Evolutionary conservation across 78 protist genomes (phyloP).

Genomic region (Planoprotostelium fungivorum): DNA sequence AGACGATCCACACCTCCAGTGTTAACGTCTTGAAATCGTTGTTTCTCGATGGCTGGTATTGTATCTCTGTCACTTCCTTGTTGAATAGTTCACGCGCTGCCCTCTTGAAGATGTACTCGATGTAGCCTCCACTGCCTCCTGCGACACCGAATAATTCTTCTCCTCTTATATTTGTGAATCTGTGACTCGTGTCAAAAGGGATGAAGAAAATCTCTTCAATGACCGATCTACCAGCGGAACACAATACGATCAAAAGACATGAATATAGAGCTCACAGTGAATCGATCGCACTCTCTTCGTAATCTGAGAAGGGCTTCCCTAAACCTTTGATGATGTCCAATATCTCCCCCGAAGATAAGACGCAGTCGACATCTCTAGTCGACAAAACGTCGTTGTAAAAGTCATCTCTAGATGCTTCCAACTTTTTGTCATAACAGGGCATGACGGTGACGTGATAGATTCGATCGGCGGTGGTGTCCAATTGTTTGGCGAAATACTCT

Average conservation of each 20-base stretch:
- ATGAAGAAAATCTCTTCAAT: neutral
- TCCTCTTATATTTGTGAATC: neutral
- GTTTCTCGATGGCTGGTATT: constrained; percentile 48
- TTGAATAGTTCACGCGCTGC: constrained; percentile 80
- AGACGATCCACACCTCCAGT: neutral
- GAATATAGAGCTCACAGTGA: neutral
- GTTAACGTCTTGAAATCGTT: constrained; percentile 33
- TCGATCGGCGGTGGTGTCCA: constrained; percentile 1
- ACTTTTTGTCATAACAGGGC: constrained; percentile 97
- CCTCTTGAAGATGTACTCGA: constrained; percentile 47
- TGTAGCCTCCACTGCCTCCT: constrained; percentile 82
- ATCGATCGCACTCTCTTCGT: constrained; percentile 1
- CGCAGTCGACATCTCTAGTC: constrained; percentile 71
- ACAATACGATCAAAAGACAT: too few species aligned
- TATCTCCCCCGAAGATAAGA: constrained; percentile 78
- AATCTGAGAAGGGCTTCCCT: constrained; percentile 5
- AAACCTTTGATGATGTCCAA: constrained; percentile 49
- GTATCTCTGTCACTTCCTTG: constrained; percentile 7
- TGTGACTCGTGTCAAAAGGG: neutral
- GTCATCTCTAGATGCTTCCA: constrained; percentile 91
- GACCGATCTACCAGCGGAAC: too few species aligned
- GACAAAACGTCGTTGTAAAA: constrained; percentile 51
- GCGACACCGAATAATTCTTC: constrained; percentile 19
- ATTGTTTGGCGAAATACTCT: constrained; percentile 21
- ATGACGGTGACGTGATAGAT: constrained; percentile 86